A percentile compares a stretch with the other conserved stretches of the same genome.
phyloP scores from a whole-genome alignment of 495 filamentous ascomycete genomes.

The Lasiosphaeris hirsuta region DNA sequence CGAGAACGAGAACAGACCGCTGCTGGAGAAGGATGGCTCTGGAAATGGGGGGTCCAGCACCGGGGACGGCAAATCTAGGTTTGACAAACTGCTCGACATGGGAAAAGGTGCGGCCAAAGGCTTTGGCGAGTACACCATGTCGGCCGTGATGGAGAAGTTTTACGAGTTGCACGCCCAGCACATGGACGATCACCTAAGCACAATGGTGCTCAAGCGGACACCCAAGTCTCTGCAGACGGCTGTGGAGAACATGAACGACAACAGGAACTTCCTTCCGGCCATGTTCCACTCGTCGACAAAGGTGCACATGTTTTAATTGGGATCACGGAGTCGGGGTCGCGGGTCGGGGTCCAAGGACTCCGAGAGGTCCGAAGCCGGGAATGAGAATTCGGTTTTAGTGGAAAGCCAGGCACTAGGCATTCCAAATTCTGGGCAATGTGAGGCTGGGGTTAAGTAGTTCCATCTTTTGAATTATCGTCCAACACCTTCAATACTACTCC shows the following conservation, averaged over 20 bases:
- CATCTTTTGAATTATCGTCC: no score
- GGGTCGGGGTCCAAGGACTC: no score
- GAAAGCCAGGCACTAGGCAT: no score
- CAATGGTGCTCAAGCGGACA: slow-evolving; percentile 33
- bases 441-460: no score
- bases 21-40: slow-evolving; percentile 4
- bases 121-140: slow-evolving; percentile 18
- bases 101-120: slow-evolving; percentile 23
- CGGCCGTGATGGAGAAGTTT: slow-evolving; percentile 29
- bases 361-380: no score
- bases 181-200: slow-evolving; percentile 32
- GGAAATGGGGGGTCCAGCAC: slow-evolving; percentile 24
- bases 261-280: slow-evolving; percentile 37
- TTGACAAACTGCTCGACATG: slow-evolving; percentile 22
- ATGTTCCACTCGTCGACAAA: slow-evolving; percentile 33
- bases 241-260: slow-evolving; percentile 36
- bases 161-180: slow-evolving; percentile 30
- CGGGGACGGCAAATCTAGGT: slow-evolving; percentile 7
- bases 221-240: slow-evolving; percentile 32
- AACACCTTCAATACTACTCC: no score
- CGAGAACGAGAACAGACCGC: slow-evolving; percentile 8
- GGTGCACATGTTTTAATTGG: slow-evolving; percentile 29
- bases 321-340: no score
- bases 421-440: no score
- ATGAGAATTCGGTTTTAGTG: no score